Base-by-base conservation (phyloP, 495 filamentous ascomycete species). In the Hapsidospora chrysogenum region DNA sequence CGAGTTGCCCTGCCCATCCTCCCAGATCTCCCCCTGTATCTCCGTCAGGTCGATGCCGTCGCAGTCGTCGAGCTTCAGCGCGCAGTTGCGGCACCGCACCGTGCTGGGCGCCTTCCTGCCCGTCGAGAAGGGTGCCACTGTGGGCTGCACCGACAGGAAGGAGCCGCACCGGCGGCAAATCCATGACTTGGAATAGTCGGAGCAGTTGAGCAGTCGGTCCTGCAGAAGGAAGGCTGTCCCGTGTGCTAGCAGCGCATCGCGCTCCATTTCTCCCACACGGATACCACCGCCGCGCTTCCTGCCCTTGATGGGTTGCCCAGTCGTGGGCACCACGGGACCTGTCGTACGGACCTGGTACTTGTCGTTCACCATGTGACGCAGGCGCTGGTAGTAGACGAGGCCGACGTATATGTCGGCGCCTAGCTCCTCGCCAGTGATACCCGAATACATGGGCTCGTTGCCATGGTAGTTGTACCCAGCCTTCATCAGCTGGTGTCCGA, bases 301-400 rank as follows among this genome's bases (percentile, higher is more conserved):
- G 39, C 89, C 89, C 64, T 97, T 94, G 60, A 96, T 85, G 17
- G 89, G 89, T 53, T 97, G 89, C 21, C 92, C 89, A 6, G 87
- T 95, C 17, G 92, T 68, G 16, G 73, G 64, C 35, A 82, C 84
- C 30, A 95, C 78, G 20, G 81, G 85, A 22, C 89, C 89, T 0
- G 89, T 97, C 2, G 89, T 95, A 51, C 89, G 74, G 38, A 96
- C 89, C 57, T 97, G 89, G 71, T 84, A 97, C 57, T 97, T 97
- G 56, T 97, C 89, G 66, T 93, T 94, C 15, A 97, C 89, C 89
- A 97, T 97, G 73, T 97, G 89, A 50, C 89, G 69, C 33, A 97
- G 66, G 50, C 89, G 77, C 54, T 97, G 89, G 67, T 97, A 97
- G 64, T 94, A 93, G 38, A 97, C 89, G 33, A 93, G 72, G 17